Conservation (phyloP, 129 eudicot species). For the Dittrichia graveolens region DNA sequence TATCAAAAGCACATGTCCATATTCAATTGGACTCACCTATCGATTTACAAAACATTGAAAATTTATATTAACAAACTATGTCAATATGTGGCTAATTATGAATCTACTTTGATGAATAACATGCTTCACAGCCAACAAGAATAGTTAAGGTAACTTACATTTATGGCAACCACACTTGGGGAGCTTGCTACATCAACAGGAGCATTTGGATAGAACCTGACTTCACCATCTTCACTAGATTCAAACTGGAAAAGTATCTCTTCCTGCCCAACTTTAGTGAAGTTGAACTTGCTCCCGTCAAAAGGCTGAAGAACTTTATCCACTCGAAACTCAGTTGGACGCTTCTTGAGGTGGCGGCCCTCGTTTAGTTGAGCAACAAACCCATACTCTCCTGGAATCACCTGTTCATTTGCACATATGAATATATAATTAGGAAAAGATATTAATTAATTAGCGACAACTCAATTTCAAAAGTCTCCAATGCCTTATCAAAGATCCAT, state of each 20-base stretch:
- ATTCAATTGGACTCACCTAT: slow-evolving; percentile 99
- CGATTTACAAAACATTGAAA: slow-evolving; percentile 15
- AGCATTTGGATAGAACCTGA: slow-evolving; percentile 76
- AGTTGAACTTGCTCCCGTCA: slow-evolving; percentile 93
- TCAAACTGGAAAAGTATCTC: slow-evolving; percentile 96
- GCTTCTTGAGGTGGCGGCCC: slow-evolving; percentile 98
- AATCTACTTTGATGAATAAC: neutral
- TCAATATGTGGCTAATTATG: slow-evolving; percentile 7
- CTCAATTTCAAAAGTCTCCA: too few relatives aligned
- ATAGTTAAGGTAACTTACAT: slow-evolving; percentile 50
- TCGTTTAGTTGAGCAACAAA: slow-evolving; percentile 95
- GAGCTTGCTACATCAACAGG: slow-evolving; percentile 67
- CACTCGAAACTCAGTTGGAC: slow-evolving; percentile 98
- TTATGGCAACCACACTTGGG: slow-evolving; percentile 97
- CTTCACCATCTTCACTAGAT: slow-evolving; percentile 75
- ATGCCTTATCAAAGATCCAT: slow-evolving; percentile 2
- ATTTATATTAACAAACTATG: neutral
- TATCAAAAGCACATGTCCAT: slow-evolving; percentile 93
- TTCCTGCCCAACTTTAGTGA: slow-evolving; percentile 97
- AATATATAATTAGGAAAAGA: neutral
- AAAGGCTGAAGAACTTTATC: slow-evolving; percentile 96
- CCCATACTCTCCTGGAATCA: slow-evolving; percentile 84
- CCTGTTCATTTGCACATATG: slow-evolving; percentile 44
- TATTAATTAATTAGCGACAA: neutral
- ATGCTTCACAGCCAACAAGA: neutral